Conservation (phyloP, 371 early-diverging fungal species). For the Mortierella sp. region DNA sequence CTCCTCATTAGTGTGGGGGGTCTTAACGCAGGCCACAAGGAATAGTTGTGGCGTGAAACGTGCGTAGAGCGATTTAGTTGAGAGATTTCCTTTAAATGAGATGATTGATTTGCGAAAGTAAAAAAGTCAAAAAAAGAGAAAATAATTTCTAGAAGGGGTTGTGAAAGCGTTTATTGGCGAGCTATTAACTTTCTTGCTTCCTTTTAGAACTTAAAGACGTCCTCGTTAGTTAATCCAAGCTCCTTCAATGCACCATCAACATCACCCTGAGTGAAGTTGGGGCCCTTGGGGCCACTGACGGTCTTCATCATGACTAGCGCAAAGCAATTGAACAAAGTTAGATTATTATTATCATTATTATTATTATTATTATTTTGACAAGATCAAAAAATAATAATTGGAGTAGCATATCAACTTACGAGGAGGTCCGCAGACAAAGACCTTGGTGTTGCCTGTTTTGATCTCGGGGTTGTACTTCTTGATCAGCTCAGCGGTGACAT, state of each 20-base stretch:
- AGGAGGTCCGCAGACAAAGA: constrained; percentile 94
- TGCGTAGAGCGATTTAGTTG: too few relatives aligned
- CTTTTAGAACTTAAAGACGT: constrained; percentile 92
- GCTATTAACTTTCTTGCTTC: too few relatives aligned
- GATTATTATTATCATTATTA: too few relatives aligned
- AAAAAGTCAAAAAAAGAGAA: not conserved
- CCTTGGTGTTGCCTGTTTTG: constrained; percentile 61
- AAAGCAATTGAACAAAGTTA: not conserved
- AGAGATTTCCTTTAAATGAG: not conserved
- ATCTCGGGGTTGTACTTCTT: constrained; percentile 72
- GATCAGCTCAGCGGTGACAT: constrained; percentile 76
- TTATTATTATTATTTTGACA: too few relatives aligned
- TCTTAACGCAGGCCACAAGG: not conserved
- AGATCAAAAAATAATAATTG: not conserved
- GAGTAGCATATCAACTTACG: constrained; percentile 45
- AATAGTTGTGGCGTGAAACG: not conserved
- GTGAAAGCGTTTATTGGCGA: too few relatives aligned
- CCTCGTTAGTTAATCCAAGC: constrained; percentile 79
- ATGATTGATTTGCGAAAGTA: not conserved
- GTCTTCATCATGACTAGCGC: constrained; percentile 72
- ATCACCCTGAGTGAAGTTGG: constrained; percentile 88
- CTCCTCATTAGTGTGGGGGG: constrained; percentile 5
- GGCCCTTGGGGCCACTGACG: constrained; percentile 89
- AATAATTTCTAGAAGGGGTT: not conserved
- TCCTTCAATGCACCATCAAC: constrained; percentile 85